Conservation (phyloP, 306 rosid species). For the Inga laurina region DNA sequence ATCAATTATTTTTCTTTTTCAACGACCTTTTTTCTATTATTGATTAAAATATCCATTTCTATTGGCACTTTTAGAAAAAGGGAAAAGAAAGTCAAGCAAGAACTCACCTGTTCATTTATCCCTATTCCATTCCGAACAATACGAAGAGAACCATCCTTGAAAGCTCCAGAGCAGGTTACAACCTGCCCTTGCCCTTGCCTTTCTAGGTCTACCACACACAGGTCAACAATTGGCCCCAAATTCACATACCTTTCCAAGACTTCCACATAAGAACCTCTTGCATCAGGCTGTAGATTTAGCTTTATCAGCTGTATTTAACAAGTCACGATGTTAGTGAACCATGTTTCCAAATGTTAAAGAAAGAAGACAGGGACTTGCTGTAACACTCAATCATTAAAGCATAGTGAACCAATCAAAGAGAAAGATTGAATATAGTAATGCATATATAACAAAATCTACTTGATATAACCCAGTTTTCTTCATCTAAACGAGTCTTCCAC, state of each 20-base stretch:
- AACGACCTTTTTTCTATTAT: neutral
- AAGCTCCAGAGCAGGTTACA: slow-evolving; percentile 99
- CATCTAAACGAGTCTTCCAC: neutral
- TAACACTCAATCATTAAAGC: slow-evolving; percentile 8
- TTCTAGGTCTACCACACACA: slow-evolving; percentile 97
- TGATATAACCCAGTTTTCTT: neutral
- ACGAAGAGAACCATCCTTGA: slow-evolving; percentile 98
- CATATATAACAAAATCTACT: neutral
- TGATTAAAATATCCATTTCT: neutral
- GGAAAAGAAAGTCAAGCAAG: neutral
- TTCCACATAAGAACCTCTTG: slow-evolving; percentile 94
- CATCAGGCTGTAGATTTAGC: slow-evolving; percentile 81
- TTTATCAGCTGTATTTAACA: slow-evolving; percentile 77
- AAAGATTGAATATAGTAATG: slow-evolving; percentile 3
- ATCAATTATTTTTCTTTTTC: slow-evolving; percentile 4
- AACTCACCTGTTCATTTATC: slow-evolving; percentile 88
- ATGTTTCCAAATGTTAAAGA: slow-evolving; percentile 26
- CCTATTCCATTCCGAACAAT: slow-evolving; percentile 93
- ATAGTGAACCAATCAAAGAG: slow-evolving; percentile 7
- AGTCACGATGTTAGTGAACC: slow-evolving; percentile 39
- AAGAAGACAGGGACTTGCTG: slow-evolving; percentile 7
- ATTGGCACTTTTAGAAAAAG: neutral
- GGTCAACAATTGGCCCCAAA: slow-evolving; percentile 97
- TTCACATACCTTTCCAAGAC: slow-evolving; percentile 91
- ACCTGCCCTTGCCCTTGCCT: slow-evolving; percentile 99